phyloP scores from a whole-genome alignment of 2,329 filamentous ascomycete species.

The Paracoccidioides lutzii region DNA sequence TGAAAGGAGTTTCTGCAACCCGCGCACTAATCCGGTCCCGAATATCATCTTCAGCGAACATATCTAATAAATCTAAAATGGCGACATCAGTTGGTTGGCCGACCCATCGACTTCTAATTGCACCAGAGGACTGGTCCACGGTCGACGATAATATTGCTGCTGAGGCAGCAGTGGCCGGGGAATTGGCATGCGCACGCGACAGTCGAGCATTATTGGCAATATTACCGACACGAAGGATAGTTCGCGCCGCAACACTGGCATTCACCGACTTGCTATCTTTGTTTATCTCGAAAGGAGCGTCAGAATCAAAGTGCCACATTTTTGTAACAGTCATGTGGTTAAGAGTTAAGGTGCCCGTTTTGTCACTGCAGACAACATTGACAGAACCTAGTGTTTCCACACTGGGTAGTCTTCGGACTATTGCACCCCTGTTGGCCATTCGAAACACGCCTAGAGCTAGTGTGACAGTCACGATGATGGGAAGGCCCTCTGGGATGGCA shows the following conservation, averaged over 20 bases:
- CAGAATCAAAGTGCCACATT: constrained; percentile 81
- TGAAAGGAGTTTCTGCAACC: constrained; percentile 81
- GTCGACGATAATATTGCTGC: constrained; percentile 79
- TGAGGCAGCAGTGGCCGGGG: constrained; percentile 55
- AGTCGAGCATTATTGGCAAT: constrained; percentile 90
- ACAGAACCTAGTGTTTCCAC: constrained; percentile 97
- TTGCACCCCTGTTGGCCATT: constrained; percentile 91
- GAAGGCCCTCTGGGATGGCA: constrained; percentile 87
- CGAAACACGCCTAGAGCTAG: constrained; percentile 86
- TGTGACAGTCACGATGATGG: constrained; percentile 96
- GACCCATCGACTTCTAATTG: constrained; percentile 76
- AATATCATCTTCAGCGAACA: constrained; percentile 81
- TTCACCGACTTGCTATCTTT: constrained; percentile 40
- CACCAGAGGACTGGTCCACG: constrained; percentile 46
- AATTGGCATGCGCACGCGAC: constrained; percentile 57
- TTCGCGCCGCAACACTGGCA: constrained; percentile 60
- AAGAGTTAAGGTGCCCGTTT: constrained; percentile 89
- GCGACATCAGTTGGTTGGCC: constrained; percentile 96
- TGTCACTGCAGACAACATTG: constrained; percentile 98
- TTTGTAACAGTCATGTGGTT: constrained; percentile 98
- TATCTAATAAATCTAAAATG: constrained; percentile 85
- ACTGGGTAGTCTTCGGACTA: constrained; percentile 88
- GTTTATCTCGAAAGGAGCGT: constrained; percentile 43
- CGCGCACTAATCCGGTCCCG: constrained; percentile 74
- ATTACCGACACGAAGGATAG: constrained; percentile 82